Base-by-base conservation (phyloP, 148 eudicot species). In the Silene uniflora region DNA sequence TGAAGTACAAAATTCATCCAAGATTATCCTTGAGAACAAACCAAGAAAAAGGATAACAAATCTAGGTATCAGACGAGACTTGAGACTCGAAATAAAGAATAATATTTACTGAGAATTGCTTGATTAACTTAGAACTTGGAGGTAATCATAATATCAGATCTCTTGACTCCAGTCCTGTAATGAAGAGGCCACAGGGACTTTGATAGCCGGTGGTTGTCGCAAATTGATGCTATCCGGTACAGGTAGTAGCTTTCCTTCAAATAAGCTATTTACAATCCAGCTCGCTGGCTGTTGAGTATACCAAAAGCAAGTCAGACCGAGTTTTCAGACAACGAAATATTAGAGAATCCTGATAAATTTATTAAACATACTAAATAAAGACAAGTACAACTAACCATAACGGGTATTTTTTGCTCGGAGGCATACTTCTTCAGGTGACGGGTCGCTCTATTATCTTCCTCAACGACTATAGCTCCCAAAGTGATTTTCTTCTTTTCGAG, bases 381-480 rank as follows among this genome's bases (percentile, higher is more conserved):
- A 63, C 11, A 69, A 67, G 21, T 42, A 75, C 52, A 21, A 89
- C 93, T 71, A 35, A 91, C 93, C 91, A 84, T 75, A 69, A 86
- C 75, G 55, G 87, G 89, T 75, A 93, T 86, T 42, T 85, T 87
- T 82, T 86, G 83, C 82, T 93, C 98, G 16, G 84, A 74, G 29
- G 98, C 97, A 84, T 89, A 93, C 71, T 89, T 86, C 75, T 85
- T 91, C 80, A 93, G 78, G 86, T 91, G 94, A 67, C 97, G 92
- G 7, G 93, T 85, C 62, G 87, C 86, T 60, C 78, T 76, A 76
- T 81, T 83, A 71, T 89, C 90, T 73, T 88, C 87, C 77, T 88
- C 94, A n/a, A 83, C 79, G 78, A 91, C 79, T 68, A 93, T 79
- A 66, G 67, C 83, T 62, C 87, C 98, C 6, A 69, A 63, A 64